A percentile compares a stretch with the other conserved stretches of the same genome.
Evolutionary conservation across 1,139 yeast species (phyloP).

Genomic region (Pichia sp.): DNA sequence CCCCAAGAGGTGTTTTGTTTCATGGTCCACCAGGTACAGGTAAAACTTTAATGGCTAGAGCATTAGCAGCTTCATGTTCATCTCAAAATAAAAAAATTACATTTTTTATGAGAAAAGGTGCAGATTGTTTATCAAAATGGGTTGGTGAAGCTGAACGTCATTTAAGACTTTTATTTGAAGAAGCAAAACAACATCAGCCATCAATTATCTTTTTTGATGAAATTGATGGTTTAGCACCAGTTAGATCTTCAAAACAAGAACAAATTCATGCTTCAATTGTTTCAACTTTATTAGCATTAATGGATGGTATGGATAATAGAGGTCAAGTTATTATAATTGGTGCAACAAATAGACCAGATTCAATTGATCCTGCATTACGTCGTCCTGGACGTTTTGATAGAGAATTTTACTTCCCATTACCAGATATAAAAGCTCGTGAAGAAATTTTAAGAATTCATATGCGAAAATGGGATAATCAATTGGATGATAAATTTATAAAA

Average conservation of each 20-base stretch:
- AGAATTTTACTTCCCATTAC: conserved; percentile 93
- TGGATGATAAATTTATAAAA: conserved; percentile 44
- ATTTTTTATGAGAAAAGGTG: conserved; percentile 97
- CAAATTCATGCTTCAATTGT: conserved; percentile 98
- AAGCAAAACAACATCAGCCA: conserved; percentile 94
- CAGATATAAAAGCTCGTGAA: conserved; percentile 72
- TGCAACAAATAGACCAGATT: conserved; percentile 97
- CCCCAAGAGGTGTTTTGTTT: conserved; percentile 95
- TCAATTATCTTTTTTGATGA: conserved; percentile 94
- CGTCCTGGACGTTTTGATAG: conserved; percentile 98
- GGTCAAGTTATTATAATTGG: conserved; percentile 99
- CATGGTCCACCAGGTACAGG: conserved; percentile 99
- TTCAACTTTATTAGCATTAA: conserved; percentile 83
- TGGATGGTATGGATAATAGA: conserved; percentile 96
- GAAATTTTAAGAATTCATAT: conserved; percentile 83
- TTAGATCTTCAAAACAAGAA: conserved; percentile 92
- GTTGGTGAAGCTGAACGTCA: conserved; percentile 99
- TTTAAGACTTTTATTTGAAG: conserved; percentile 82
- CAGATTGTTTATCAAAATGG: conserved; percentile 96
- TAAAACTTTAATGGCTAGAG: conserved; percentile 96
- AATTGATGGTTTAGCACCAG: conserved; percentile 97
- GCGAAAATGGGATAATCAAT: conserved; percentile 58
- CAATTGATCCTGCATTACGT: conserved; percentile 94
- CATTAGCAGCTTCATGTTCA: conserved; percentile 91
- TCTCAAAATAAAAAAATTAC: conserved; percentile 79